Evolutionary conservation across 2,329 filamentous ascomycete genomes (phyloP), one percentile per base, ranked within the genome.

Genomic region (Pestalotiopsis sp.): DNA sequence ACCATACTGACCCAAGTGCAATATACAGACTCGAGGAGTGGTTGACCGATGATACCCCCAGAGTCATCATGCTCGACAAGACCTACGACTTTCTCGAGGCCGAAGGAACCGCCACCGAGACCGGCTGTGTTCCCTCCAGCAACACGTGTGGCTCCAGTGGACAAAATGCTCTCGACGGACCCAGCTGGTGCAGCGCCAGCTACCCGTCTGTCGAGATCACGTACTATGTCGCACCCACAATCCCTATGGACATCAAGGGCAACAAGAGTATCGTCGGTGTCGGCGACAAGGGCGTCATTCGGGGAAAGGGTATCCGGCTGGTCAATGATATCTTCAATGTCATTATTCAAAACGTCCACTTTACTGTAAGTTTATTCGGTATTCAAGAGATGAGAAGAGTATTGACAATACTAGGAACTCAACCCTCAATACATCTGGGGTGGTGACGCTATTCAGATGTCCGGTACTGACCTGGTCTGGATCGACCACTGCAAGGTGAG

Each of bases 361-460:
- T 87, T 72, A 85, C 84, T 64, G 79, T 85, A 61, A 77, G 56
- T 58, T 1, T 3, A 26, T 1, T 26, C 22, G 7, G 30, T 0
- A 7, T 9, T 22, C n/a, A 52, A 7, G 44, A 14, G 10, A 30
- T 14, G 44, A 9, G 20, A 3, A 6, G 17, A n/a, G 10, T 35
- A 0, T 35, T 58, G 2, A 58, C 26, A 3, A 22, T 26, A 14
- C 1, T 4, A 58, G 56, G 56, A 35, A 58, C 56, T 88, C 62
- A 88, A 88, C 79, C 81, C 85, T n/a, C 73, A 84, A 73, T 85
- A 86, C 71, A 84, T 88, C 71, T 88, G 86, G 86, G 86, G 86
- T 64, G 86, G 85, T 65, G 86, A 88, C 73, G 85, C 82, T 52
- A 85, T 88, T 74, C 85, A 83, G 59, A 75, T 88, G 7, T 79